Conservation (phyloP, 2,329 filamentous ascomycete genomes). For the Amesomyces nigricolor region DNA sequence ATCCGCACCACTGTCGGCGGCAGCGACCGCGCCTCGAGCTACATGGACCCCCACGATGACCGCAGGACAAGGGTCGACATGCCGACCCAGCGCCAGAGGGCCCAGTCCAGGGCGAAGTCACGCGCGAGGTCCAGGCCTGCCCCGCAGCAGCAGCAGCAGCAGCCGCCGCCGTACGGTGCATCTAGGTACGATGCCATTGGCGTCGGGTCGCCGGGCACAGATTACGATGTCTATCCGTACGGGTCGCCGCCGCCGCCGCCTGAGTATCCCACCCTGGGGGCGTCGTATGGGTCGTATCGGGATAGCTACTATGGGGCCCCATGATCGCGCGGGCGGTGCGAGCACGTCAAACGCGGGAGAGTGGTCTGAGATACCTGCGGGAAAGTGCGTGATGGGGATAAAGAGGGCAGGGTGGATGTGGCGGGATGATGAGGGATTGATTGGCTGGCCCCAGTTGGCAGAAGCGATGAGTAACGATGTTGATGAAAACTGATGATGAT, state of each 20-base stretch:
- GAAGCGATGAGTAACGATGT: slow-evolving; percentile 14
- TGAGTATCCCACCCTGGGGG: slow-evolving; percentile 23
- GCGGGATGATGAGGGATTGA: neutral
- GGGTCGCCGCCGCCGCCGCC: slow-evolving; percentile 21
- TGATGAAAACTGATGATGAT: slow-evolving; percentile 21
- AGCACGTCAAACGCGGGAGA: no score
- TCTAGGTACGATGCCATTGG: slow-evolving; percentile 6
- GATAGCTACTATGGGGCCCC: slow-evolving; percentile 10
- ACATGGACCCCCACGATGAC: slow-evolving; percentile 44
- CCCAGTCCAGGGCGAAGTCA: slow-evolving; percentile 48
- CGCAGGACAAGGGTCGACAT: slow-evolving; percentile 40
- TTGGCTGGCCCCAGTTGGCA: neutral
- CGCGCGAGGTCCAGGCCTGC: slow-evolving; percentile 41
- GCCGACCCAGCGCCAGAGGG: slow-evolving; percentile 41
- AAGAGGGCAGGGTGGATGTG: slow-evolving; percentile 4
- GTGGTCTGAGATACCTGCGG: no score
- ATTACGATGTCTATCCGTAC: slow-evolving; percentile 18
- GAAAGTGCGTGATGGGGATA: neutral
- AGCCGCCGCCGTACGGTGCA: neutral
- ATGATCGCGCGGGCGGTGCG: neutral
- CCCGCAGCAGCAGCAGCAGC: neutral
- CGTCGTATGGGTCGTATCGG: slow-evolving; percentile 15
- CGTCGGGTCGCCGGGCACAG: slow-evolving; percentile 4
- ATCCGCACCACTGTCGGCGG: slow-evolving; percentile 34
- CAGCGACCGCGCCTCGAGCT: slow-evolving; percentile 46